Evolutionary conservation across 805 yeast genomes (phyloP).

Genomic region (Pichia scutulata): DNA sequence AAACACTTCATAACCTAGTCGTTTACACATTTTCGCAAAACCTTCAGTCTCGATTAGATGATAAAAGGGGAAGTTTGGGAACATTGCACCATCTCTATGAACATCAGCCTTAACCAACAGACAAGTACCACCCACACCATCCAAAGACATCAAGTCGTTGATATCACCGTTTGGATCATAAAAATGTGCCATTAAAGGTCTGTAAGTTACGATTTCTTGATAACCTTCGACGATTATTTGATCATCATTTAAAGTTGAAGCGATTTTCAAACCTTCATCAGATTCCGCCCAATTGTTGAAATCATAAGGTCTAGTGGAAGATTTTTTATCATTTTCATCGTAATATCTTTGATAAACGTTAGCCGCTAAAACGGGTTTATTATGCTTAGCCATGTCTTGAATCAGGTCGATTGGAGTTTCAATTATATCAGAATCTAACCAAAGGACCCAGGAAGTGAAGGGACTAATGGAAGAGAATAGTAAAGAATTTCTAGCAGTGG

Average conservation of each 20-base stretch:
- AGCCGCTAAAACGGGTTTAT: slow-evolving; percentile 84
- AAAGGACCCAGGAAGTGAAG: slow-evolving; percentile 86
- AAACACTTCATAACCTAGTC: slow-evolving; percentile 82
- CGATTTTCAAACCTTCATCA: slow-evolving; percentile 73
- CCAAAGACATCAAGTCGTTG: slow-evolving; percentile 70
- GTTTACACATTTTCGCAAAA: slow-evolving; percentile 95
- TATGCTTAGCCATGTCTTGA: slow-evolving; percentile 79
- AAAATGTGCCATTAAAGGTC: slow-evolving; percentile 89
- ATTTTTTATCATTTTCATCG: slow-evolving; percentile 47
- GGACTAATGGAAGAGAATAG: slow-evolving; percentile 85
- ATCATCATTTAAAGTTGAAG: slow-evolving; percentile 66
- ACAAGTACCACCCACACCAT: slow-evolving; percentile 98
- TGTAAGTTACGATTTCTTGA: slow-evolving; percentile 84
- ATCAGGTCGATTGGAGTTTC: slow-evolving; percentile 80
- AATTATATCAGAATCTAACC: slow-evolving; percentile 93
- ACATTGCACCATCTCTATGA: slow-evolving; percentile 99
- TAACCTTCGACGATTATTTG: slow-evolving; percentile 95
- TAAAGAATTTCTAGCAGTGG: slow-evolving; percentile 86
- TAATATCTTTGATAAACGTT: slow-evolving; percentile 83
- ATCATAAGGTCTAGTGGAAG: slow-evolving; percentile 79
- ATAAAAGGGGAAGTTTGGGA: slow-evolving; percentile 96
- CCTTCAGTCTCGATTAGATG: slow-evolving; percentile 97
- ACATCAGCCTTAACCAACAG: slow-evolving; percentile 94
- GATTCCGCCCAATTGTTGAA: slow-evolving; percentile 92
- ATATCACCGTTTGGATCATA: slow-evolving; percentile 59